phyloP scores from a whole-genome alignment of 1,284 basidiomycete species.

The Leccinum insolens region DNA sequence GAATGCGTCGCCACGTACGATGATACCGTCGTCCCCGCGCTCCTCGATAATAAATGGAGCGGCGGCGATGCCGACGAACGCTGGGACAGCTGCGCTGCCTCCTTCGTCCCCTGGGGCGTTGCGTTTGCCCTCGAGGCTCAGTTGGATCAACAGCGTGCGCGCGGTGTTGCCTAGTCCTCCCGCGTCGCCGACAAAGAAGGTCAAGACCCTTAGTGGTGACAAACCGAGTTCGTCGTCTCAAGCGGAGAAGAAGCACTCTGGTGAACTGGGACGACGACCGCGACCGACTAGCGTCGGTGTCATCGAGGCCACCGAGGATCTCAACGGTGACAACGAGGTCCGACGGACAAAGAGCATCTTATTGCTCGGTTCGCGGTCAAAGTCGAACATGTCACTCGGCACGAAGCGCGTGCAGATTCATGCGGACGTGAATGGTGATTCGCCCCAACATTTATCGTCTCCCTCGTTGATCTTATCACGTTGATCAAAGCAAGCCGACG shows the following conservation, averaged over 20 bases:
- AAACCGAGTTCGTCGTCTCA: constrained; percentile 16
- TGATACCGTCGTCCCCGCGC: constrained; percentile 11
- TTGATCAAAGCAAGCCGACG: too few species aligned
- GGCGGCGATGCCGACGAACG: constrained; percentile 1
- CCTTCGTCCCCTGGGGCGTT: constrained; percentile 32
- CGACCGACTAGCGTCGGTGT: constrained; percentile 31
- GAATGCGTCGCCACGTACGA: constrained; percentile 8
- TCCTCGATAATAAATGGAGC: constrained; percentile 10
- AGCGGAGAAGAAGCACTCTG: constrained; percentile 10
- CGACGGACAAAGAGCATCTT: constrained; percentile 37
- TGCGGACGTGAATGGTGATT: constrained; percentile 19
- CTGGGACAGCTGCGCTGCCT: constrained; percentile 20
- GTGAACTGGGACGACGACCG: constrained; percentile 19
- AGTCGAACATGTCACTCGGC: constrained; percentile 28
- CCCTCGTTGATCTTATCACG: too few species aligned
- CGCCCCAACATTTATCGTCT: not conserved
- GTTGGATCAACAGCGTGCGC: constrained; percentile 32
- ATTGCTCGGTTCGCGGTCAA: constrained; percentile 33
- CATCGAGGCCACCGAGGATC: constrained; percentile 33
- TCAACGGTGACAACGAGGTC: constrained; percentile 14
- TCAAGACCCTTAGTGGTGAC: not conserved
- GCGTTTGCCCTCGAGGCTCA: constrained; percentile 35
- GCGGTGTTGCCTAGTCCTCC: constrained; percentile 35
- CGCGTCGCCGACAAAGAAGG: constrained; percentile 25
- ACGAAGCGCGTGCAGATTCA: constrained; percentile 36